These are phyloP conservation scores for Globisporangium emineosum DNA, from an alignment of 352 stramenopile genomes.

Conservation along the genomic window DNA sequence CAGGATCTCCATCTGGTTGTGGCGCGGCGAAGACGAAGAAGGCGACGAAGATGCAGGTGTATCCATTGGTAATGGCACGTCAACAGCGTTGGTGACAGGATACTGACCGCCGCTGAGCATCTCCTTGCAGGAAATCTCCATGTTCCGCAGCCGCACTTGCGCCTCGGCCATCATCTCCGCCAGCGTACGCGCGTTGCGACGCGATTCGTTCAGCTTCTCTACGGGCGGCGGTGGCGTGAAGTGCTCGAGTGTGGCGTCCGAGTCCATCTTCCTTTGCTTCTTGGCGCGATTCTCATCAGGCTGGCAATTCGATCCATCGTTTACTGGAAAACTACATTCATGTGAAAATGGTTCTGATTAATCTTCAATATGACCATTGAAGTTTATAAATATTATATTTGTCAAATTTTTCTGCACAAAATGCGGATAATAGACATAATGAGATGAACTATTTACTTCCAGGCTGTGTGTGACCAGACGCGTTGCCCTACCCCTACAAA, in stretches of 20 bases:
- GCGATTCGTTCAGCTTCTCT: slow-evolving; percentile 6
- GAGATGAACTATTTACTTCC: no score
- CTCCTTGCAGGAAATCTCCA: slow-evolving; percentile 51
- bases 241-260: neutral
- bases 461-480: neutral
- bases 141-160: slow-evolving; percentile 35
- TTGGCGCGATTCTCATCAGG: neutral
- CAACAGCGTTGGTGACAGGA: neutral
- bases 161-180: slow-evolving; percentile 44
- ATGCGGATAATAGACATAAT: no score
- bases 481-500: neutral
- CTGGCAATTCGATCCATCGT: neutral
- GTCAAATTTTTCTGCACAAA: no score
- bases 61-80: neutral
- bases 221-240: neutral
- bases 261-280: neutral
- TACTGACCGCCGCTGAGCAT: slow-evolving; percentile 18
- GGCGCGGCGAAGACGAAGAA: slow-evolving; percentile 1
- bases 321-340: no score
- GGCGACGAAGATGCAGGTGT: neutral
- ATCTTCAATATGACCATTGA: no score
- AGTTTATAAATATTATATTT: no score
- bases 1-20: slow-evolving; percentile 28
- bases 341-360: no score
- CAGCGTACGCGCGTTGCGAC: slow-evolving; percentile 1